phyloP scores from a whole-genome alignment of 352 stramenopile species.

The Pythium aristosporum region DNA sequence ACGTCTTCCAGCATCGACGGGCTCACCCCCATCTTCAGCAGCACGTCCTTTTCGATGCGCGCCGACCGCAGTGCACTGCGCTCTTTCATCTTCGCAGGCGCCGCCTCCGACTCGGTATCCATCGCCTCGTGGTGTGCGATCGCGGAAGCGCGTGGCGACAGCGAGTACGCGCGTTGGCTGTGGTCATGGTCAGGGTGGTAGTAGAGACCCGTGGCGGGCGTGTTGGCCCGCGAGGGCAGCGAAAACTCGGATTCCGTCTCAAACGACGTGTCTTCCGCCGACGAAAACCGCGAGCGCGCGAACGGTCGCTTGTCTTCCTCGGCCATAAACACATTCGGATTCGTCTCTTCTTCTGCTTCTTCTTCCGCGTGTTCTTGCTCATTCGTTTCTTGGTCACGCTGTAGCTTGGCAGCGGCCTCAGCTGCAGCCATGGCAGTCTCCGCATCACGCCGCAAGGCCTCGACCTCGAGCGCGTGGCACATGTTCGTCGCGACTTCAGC shows the following conservation, averaged over 20 bases:
- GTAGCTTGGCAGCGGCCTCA: neutral
- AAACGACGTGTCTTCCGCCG: constrained; percentile 50
- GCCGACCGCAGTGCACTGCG: constrained; percentile 43
- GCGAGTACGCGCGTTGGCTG: neutral
- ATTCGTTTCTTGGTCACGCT: neutral
- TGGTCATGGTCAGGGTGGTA: constrained; percentile 1
- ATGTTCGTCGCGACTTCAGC: constrained; percentile 74
- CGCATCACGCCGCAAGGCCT: constrained; percentile 36
- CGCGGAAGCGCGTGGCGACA: neutral
- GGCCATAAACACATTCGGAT: neutral
- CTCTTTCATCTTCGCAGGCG: constrained; percentile 22
- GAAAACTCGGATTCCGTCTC: constrained; percentile 54
- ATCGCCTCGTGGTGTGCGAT: constrained; percentile 16
- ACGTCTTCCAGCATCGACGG: constrained; percentile 73
- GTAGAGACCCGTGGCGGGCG: neutral
- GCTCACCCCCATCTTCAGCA: constrained; percentile 71
- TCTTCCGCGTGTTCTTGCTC: constrained; percentile 6
- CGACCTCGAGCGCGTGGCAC: constrained; percentile 61
- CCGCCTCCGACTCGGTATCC: neutral
- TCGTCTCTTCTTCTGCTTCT: neutral
- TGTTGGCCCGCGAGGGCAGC: constrained; percentile 17
- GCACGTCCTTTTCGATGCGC: constrained; percentile 72
- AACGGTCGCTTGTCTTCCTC: constrained; percentile 27
- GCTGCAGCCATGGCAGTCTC: neutral
- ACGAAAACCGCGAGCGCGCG: constrained; percentile 43